Conservation (phyloP, 2,329 filamentous ascomycete species). For the Xylariales sp. region DNA sequence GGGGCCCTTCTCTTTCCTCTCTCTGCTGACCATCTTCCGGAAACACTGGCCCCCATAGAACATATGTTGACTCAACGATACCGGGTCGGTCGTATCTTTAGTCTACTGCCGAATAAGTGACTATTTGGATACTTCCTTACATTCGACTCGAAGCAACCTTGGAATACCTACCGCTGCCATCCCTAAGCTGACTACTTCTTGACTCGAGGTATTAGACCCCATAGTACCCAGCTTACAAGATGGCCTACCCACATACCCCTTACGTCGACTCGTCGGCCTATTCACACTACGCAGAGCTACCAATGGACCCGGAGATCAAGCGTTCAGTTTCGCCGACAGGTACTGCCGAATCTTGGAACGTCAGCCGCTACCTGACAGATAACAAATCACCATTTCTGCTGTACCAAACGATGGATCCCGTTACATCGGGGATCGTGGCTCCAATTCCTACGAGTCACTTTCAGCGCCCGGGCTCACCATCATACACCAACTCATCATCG, state of each 20-base stretch:
- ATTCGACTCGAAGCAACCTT: constrained; percentile 1
- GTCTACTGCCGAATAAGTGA: constrained; percentile 1
- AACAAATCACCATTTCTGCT: constrained; percentile 46
- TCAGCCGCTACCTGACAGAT: constrained; percentile 48
- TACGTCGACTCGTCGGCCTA: constrained; percentile 37
- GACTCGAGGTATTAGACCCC: background rate
- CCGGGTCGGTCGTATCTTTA: background rate
- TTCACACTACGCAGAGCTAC: constrained; percentile 34
- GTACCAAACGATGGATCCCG: constrained; percentile 37
- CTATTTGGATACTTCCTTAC: constrained; percentile 5
- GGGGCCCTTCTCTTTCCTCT: background rate
- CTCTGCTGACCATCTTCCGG: constrained; percentile 5
- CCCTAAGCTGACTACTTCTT: constrained; percentile 1
- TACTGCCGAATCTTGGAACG: constrained; percentile 38
- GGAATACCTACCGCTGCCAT: background rate
- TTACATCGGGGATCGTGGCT: constrained; percentile 36
- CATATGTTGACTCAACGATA: constrained; percentile 10
- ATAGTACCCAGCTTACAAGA: constrained; percentile 18
- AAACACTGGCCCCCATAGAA: constrained; percentile 9
- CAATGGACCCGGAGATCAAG: constrained; percentile 47
- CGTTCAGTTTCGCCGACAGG: constrained; percentile 38
- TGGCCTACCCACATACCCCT: constrained; percentile 29
- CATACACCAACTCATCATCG: constrained; percentile 54
- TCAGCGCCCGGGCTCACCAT: constrained; percentile 53
- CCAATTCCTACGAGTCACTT: constrained; percentile 40